Evolutionary conservation across 1,284 basidiomycete genomes (phyloP).

Genomic region (Moesziomyces sp.): DNA sequence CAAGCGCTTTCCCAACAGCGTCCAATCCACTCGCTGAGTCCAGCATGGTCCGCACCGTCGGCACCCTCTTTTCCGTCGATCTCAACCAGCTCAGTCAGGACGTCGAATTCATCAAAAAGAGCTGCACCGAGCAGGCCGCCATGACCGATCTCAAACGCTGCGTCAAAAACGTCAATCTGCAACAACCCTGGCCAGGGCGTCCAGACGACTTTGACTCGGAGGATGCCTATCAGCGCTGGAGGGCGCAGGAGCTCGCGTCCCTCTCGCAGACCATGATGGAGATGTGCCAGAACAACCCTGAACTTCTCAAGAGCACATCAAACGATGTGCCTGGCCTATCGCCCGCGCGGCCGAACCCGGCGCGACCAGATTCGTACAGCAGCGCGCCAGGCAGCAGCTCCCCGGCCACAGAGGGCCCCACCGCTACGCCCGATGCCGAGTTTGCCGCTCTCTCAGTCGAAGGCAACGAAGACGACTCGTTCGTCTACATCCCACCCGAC

Average conservation of each 20-base stretch:
- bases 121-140: conserved; percentile 75
- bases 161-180: conserved; percentile 88
- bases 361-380: conserved; percentile 25
- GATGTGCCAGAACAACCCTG: conserved; percentile 87
- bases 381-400: conserved; percentile 9
- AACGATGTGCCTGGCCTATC: conserved; percentile 33
- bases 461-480: conserved; percentile 51
- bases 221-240: conserved; percentile 85
- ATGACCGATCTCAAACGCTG: conserved; percentile 75
- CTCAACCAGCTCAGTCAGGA: conserved; percentile 78
- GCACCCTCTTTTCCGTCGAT: conserved; percentile 79
- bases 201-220: conserved; percentile 85
- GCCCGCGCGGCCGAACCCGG: conserved; percentile 6
- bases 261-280: conserved; percentile 87
- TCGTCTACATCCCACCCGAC: conserved; percentile 90
- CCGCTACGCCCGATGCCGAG: conserved; percentile 37
- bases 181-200: conserved; percentile 83
- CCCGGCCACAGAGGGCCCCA: conserved; percentile 15
- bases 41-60: conserved; percentile 72
- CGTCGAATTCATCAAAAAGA: conserved; percentile 76
- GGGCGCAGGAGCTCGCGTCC: conserved; percentile 81
- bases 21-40: conserved; percentile 33
- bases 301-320: conserved; percentile 78
- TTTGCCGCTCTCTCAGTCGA: conserved; percentile 23
- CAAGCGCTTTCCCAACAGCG: conserved; percentile 24